Percentiles rank a stretch among this genome's conserved stretches.
Conservation (phyloP, 495 filamentous ascomycete species). For the Neurospora discreta region DNA sequence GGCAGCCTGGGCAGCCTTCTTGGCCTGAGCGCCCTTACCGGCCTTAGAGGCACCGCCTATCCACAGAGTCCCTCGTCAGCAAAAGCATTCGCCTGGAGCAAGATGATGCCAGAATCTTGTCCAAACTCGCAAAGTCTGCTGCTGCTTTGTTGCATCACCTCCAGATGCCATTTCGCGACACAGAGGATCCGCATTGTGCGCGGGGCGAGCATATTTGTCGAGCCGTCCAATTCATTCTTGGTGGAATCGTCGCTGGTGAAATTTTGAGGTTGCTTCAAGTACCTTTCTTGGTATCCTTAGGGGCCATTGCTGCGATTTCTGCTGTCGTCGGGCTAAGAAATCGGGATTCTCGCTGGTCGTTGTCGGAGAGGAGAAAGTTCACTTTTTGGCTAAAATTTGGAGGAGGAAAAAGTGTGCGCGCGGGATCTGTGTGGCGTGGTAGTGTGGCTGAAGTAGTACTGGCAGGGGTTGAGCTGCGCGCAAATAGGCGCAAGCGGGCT, state of each 20-base stretch:
- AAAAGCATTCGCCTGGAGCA: slow-evolving; percentile 30
- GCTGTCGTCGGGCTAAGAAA: slow-evolving; percentile 27
- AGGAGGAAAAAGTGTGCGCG: slow-evolving; percentile 14
- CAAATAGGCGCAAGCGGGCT: background rate
- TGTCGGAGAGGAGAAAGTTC: slow-evolving; percentile 8
- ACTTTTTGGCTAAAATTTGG: slow-evolving; percentile 4
- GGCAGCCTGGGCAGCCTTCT: slow-evolving; percentile 84
- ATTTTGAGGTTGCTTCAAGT: slow-evolving; percentile 20
- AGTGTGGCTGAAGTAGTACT: background rate
- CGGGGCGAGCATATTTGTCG: slow-evolving; percentile 21
- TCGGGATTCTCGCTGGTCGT: slow-evolving; percentile 17
- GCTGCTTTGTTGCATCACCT: slow-evolving; percentile 40
- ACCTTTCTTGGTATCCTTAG: slow-evolving; percentile 64
- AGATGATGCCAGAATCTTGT: slow-evolving; percentile 18
- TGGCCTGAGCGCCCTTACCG: slow-evolving; percentile 64
- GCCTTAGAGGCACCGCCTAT: slow-evolving; percentile 48
- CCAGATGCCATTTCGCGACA: slow-evolving; percentile 9
- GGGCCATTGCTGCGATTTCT: slow-evolving; percentile 56
- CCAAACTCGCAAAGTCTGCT: slow-evolving; percentile 52
- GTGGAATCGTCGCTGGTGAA: background rate
- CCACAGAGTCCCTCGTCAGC: slow-evolving; percentile 18
- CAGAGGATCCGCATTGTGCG: slow-evolving; percentile 24
- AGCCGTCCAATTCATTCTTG: slow-evolving; percentile 9
- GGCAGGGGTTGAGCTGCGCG: slow-evolving; percentile 1
- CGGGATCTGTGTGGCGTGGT: slow-evolving; percentile 7